Conservation (phyloP, 768 basidiomycete genomes). For the Leccinum incarnatum region DNA sequence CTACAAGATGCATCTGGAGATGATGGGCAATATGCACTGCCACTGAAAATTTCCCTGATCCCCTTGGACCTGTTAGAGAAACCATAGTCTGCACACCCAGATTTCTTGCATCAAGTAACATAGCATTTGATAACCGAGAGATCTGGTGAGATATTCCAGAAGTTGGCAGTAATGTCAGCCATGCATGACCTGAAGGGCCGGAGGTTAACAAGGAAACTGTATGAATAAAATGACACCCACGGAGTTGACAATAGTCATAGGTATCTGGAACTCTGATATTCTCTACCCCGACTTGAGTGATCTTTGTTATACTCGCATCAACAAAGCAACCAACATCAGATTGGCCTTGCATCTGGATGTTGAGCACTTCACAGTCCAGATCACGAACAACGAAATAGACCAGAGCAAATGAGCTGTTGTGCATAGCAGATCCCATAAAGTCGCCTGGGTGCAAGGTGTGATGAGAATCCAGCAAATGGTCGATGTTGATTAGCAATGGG, state of each 20-base stretch:
- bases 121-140: slow-evolving; percentile 56
- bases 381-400: slow-evolving; percentile 81
- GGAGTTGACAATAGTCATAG: slow-evolving; percentile 45
- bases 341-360: slow-evolving; percentile 39
- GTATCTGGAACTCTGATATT: slow-evolving; percentile 58
- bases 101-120: slow-evolving; percentile 53
- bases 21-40: slow-evolving; percentile 52
- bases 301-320: slow-evolving; percentile 66
- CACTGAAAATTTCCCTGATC: slow-evolving; percentile 76
- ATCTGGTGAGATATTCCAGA: slow-evolving; percentile 46
- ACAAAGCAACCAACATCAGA: slow-evolving; percentile 84
- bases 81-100: slow-evolving; percentile 68
- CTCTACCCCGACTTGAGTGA: slow-evolving; percentile 79
- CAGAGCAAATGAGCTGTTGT: slow-evolving; percentile 37
- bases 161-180: neutral
- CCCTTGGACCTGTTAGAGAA: slow-evolving; percentile 75
- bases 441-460: slow-evolving; percentile 2
- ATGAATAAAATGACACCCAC: slow-evolving; percentile 35
- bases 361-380: slow-evolving; percentile 61
- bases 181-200: slow-evolving; percentile 20
- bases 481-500: slow-evolving; percentile 58
- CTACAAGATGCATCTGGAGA: slow-evolving; percentile 75
- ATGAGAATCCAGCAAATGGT: slow-evolving; percentile 32
- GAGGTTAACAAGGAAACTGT: slow-evolving; percentile 3
- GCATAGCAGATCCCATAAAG: neutral